Evolutionary conservation across 1,139 yeast genomes (phyloP).

Genomic region (Torulaspora pretoriensis): DNA sequence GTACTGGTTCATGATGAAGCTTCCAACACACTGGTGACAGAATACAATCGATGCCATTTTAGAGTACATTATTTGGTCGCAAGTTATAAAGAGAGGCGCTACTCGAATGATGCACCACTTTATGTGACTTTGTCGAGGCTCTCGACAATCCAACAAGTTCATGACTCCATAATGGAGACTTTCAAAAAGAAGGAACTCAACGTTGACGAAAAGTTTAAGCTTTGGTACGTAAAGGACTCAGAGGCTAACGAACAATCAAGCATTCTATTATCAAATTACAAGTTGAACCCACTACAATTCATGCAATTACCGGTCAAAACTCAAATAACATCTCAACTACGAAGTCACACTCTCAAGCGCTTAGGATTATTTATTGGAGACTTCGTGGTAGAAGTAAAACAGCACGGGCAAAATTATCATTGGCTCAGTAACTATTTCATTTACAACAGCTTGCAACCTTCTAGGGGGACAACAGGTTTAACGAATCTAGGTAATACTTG

Average conservation of each 20-base stretch:
- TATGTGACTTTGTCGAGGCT: conserved; percentile 25
- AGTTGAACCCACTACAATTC: conserved; percentile 32
- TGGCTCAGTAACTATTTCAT: conserved; percentile 39
- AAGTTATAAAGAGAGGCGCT: conserved; percentile 24
- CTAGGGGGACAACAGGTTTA: conserved; percentile 59
- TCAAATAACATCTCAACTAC: conserved; percentile 25
- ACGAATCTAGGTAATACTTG: conserved; percentile 89
- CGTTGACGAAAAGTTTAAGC: conserved; percentile 25
- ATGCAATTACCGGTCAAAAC: conserved; percentile 24
- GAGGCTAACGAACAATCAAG: conserved; percentile 9
- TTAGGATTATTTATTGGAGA: conserved; percentile 26
- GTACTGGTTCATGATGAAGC: conserved; percentile 41
- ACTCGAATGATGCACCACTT: conserved; percentile 17
- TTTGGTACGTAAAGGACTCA: conserved; percentile 34
- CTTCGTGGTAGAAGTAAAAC: conserved; percentile 36
- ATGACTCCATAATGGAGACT: conserved; percentile 26
- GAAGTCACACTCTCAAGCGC: conserved; percentile 21
- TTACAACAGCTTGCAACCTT: conserved; percentile 33
- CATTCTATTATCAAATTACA: conserved; percentile 22
- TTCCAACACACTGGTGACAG: conserved; percentile 45
- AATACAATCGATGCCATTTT: conserved; percentile 50
- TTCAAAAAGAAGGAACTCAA: conserved; percentile 26
- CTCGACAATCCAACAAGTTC: conserved; percentile 21
- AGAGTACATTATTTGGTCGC: conserved; percentile 47
- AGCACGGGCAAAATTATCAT: conserved; percentile 25